Percentiles rank a stretch among this genome's conserved stretches.
Conservation (phyloP, 306 rosid species). For the Datisca glomerata region DNA sequence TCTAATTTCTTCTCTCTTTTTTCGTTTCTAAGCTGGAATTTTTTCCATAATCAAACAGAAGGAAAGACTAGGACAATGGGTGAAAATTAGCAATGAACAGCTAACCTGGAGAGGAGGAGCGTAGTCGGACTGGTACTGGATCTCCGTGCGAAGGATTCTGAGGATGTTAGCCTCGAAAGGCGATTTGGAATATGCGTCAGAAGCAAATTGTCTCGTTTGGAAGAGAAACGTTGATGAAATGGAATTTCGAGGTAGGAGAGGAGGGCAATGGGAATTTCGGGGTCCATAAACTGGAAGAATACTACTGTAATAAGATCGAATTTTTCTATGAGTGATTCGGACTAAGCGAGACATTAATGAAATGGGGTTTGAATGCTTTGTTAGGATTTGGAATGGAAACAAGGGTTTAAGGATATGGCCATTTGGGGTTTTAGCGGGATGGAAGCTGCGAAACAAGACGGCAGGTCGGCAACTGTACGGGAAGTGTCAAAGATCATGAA, state of each 20-base stretch:
- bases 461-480: no score
- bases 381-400: not conserved
- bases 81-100: not conserved
- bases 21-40: no score
- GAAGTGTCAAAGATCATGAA: no score
- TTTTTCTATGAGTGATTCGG: constrained; percentile 23
- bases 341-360: constrained; percentile 31
- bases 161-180: constrained; percentile 56
- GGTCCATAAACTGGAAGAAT: not conserved
- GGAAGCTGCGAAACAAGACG: no score
- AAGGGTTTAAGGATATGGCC: constrained; percentile 13
- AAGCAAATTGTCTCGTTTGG: constrained; percentile 12
- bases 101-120: constrained; percentile 71
- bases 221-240: constrained; percentile 7
- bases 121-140: constrained; percentile 37
- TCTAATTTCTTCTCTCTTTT: no score
- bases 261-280: not conserved
- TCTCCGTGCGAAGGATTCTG: constrained; percentile 53
- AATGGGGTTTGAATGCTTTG: not conserved
- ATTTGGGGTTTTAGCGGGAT: not conserved
- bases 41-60: constrained; percentile 4
- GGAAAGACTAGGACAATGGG: not conserved
- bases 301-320: constrained; percentile 9
- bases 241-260: constrained; percentile 9
- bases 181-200: constrained; percentile 36